Base-by-base conservation (phyloP, 805 yeast species). In the Candida hispaniensis region DNA sequence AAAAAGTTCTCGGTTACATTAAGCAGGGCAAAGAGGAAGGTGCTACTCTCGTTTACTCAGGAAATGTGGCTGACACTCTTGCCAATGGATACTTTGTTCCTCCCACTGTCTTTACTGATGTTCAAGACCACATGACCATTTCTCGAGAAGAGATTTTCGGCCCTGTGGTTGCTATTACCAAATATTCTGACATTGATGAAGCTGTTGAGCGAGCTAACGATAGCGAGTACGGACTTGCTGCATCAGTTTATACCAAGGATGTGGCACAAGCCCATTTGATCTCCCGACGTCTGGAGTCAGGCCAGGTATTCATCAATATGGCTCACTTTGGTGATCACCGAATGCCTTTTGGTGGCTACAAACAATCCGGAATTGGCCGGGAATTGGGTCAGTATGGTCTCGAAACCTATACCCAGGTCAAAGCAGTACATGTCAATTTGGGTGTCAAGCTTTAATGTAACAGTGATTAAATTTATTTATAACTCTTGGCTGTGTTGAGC, bases 81-180 rank as follows among this genome's bases (percentile, higher is more conserved):
- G 39, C 53, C 26, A 32, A 45, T 43, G 93, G 93, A 4, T 80
- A 60, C 59, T 82, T 63, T 54, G 61, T 82, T 45, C 66, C 71
- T 47, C 93, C 94, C 39, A 79, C 93, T 2, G 65, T 83, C 22
- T 81, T 82, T 47, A 66, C 75, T 14, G 79, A 79, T 47, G 83
- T 80, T 32, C 66, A 63, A 35, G 75, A 76, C 42, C 58, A 66
- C 23, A 75, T 77, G 71, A 62, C 68, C 43, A 71, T 82, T 34
- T 80, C 76, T 41, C 66, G 68, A 46, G 94, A 82, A 55, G 94
- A 82, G 59, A 80, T 82, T 43, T 82, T 82, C 56, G 94, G 94
- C 10, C 94, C 94, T 7, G 94, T 82, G 14, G 82, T 78, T 17
- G 66, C 75, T n/a, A 63, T 78, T 28, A 68, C 76, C 42, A 71